These are phyloP conservation scores for Saprolegnia diclina DNA, from an alignment of 352 stramenopile species.

Conservation along the genomic window DNA sequence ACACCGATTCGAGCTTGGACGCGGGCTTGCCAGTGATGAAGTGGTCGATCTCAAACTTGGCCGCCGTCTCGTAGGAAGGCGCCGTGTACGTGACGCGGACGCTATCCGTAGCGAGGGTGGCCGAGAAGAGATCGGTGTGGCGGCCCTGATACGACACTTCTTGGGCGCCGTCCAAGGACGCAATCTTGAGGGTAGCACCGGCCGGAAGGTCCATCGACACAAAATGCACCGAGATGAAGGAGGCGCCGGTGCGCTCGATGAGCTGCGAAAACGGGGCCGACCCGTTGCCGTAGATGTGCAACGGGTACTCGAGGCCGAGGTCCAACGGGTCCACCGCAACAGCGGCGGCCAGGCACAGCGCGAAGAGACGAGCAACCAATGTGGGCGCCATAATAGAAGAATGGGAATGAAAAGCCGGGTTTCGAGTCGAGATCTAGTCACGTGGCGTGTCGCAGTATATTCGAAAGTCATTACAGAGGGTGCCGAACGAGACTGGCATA, in stretches of 20 bases:
- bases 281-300: background rate
- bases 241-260: background rate
- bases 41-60: background rate
- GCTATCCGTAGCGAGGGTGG: background rate
- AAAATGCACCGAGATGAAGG: slow-evolving; percentile 14
- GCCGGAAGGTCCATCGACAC: background rate
- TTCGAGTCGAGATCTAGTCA: background rate
- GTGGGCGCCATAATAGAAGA: background rate
- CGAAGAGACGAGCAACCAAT: background rate
- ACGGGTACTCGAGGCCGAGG: background rate
- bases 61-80: background rate
- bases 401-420: background rate
- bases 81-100: slow-evolving; percentile 2
- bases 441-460: background rate
- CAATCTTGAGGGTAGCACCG: background rate
- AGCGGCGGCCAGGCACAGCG: no score
- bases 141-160: background rate
- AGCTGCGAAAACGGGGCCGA: background rate
- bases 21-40: background rate
- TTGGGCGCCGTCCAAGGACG: slow-evolving; percentile 1
- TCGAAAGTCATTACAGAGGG: no score
- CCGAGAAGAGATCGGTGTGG: slow-evolving; percentile 9
- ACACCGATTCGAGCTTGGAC: slow-evolving; percentile 28
- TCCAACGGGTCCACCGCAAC: background rate
- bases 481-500: background rate